A percentile compares a stretch with the other conserved stretches of the same genome.
Evolutionary conservation across 1,284 basidiomycete species (phyloP).

Genomic region (Cystobasidiaceae sp.): DNA sequence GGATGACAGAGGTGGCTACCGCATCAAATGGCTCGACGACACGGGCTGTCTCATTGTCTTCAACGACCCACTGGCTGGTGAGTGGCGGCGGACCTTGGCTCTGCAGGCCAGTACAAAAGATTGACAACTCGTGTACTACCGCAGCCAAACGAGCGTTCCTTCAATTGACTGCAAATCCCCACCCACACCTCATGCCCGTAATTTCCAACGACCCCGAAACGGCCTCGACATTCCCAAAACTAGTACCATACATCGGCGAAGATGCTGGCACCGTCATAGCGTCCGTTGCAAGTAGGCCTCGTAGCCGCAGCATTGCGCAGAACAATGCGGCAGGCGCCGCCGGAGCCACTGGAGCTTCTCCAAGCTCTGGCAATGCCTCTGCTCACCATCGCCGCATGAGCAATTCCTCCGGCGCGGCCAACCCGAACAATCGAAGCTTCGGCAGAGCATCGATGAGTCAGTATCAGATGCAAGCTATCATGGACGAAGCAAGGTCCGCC

Average conservation of each 20-base stretch:
- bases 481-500: constrained; percentile 12
- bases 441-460: constrained; percentile 28
- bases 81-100: constrained; percentile 34
- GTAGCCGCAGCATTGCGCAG: constrained; percentile 36
- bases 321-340: background rate
- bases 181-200: constrained; percentile 59
- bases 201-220: constrained; percentile 39
- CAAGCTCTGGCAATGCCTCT: constrained; percentile 14
- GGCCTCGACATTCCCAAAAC: constrained; percentile 52
- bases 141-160: constrained; percentile 91
- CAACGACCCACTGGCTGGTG: constrained; percentile 54
- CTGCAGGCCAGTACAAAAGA: constrained; percentile 25
- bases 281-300: constrained; percentile 61
- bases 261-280: constrained; percentile 87
- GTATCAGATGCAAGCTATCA: constrained; percentile 33
- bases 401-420: background rate
- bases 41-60: constrained; percentile 94
- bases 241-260: constrained; percentile 87
- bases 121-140: constrained; percentile 3
- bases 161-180: constrained; percentile 72
- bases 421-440: background rate
- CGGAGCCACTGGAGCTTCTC: constrained; percentile 14
- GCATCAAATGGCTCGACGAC: constrained; percentile 99
- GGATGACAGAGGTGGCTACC: constrained; percentile 78
- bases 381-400: background rate